Conservation (phyloP, 345 rosid genomes). For the Xanthoceras sorbifolium region DNA sequence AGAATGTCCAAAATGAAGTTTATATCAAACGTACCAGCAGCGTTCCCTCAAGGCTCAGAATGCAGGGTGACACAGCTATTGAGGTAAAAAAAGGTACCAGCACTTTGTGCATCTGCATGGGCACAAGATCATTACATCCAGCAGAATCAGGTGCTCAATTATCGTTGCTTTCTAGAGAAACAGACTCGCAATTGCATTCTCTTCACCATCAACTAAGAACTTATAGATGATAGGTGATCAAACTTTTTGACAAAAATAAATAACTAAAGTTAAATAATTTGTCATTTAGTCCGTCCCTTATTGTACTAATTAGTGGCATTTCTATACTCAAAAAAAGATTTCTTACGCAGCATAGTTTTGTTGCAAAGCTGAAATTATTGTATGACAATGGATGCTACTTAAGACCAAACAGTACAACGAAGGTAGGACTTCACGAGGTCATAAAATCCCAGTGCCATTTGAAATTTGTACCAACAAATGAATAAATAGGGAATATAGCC, state of each 20-base stretch:
- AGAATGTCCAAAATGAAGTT: too few species aligned
- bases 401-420: not conserved
- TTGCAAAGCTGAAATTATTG: not conserved
- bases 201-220: not conserved
- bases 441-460: not conserved
- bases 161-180: not conserved
- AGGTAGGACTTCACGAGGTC: not conserved
- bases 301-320: too few species aligned
- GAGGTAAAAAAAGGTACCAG: conserved; percentile 40
- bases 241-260: not conserved
- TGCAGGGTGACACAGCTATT: conserved; percentile 45
- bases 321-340: too few species aligned
- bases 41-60: conserved; percentile 56
- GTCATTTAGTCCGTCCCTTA: too few species aligned
- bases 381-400: not conserved
- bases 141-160: not conserved
- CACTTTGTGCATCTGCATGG: conserved; percentile 56
- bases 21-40: conserved; percentile 39
- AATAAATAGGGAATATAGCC: not conserved
- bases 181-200: not conserved
- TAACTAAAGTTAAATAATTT: too few species aligned
- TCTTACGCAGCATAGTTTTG: too few species aligned
- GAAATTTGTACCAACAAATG: not conserved
- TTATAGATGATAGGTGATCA: not conserved
- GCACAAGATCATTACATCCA: not conserved